Base-by-base conservation (phyloP, 257 asterid genomes). In the Hygrophila difformis region DNA sequence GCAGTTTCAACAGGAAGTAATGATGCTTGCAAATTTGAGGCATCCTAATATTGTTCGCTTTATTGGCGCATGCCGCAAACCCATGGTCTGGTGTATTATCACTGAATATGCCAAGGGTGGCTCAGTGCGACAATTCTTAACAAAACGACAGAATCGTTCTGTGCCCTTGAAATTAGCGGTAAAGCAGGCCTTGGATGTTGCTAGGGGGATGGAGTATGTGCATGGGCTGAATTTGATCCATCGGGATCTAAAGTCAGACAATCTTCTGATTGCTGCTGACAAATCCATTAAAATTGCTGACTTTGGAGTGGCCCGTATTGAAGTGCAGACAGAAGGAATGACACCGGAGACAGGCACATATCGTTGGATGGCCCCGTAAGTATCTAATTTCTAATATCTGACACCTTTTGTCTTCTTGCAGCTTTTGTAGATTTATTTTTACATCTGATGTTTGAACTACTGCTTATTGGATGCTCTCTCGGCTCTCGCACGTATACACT, bases 301-400 rank as follows among this genome's bases (percentile, higher is more conserved):
- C 62, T 87, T 87, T 64, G 97, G 97, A 38, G 94, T 87, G 31
- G 97, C 97, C 36, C 93, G 94, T 20, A 87, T 87, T 51, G 97
- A 87, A 64, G 94, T 83, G 53, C 87, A 83, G 78, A 83, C 97
- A 12, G 97, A 87, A 72, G 97, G 97, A 49, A 87, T 87, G 97
- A 87, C 97, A 16, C 97, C 97, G 13, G 97, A 87, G 62, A 87
- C 97, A 8, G 97, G 97, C 53, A 87, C 97, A 15, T 87, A 87
- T 65, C 87, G 97, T 38, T 87, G 97, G 97, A 87, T 87, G 97
- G 97, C 97, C 34, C 97, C 97, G 97, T 88, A 72, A 88, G 97
- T 65, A 26, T 50, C 57, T 49, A 24, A 8, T 3, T 60, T 3
- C 41, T 56, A 3, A 26, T 26, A 22, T 45, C n/a, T n/a, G n/a